These are phyloP conservation scores for Sporisorium exsertum DNA, from an alignment of 1,284 basidiomycete species.

Conservation along the genomic window DNA sequence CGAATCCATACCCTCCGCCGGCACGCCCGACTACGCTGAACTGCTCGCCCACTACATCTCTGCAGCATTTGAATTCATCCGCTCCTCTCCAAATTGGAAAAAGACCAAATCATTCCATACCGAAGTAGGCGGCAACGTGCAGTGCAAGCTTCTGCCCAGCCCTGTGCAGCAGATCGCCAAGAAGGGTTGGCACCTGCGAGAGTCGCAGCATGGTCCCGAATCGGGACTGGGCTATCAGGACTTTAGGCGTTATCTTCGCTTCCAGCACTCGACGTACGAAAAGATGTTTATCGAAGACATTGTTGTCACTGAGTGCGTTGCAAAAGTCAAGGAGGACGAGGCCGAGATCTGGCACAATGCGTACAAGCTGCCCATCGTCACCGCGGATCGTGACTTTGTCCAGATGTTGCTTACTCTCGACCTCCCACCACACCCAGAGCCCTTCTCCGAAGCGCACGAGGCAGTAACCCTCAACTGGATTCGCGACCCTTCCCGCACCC, in stretches of 20 bases:
- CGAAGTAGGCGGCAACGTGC: slow-evolving; percentile 31
- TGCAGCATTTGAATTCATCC: slow-evolving; percentile 36
- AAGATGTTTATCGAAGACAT: slow-evolving; percentile 57
- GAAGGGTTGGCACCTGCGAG: slow-evolving; percentile 59
- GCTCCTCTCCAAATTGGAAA: slow-evolving; percentile 32
- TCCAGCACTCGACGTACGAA: slow-evolving; percentile 56
- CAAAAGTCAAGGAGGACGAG: slow-evolving; percentile 38
- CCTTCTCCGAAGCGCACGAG: slow-evolving; percentile 59
- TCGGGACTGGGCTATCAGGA: slow-evolving; percentile 47
- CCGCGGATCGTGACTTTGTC: slow-evolving; percentile 62
- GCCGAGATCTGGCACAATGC: slow-evolving; percentile 58
- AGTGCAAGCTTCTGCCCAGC: slow-evolving; percentile 36
- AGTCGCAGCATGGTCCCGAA: slow-evolving; percentile 39
- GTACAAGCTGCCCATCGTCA: slow-evolving; percentile 57
- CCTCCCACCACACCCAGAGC: slow-evolving; percentile 50
- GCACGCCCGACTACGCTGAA: slow-evolving; percentile 40
- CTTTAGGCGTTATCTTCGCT: slow-evolving; percentile 50
- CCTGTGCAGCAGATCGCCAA: slow-evolving; percentile 29
- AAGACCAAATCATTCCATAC: slow-evolving; percentile 39
- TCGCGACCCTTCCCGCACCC: slow-evolving; percentile 17
- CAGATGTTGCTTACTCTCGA: slow-evolving; percentile 61
- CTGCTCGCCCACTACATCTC: slow-evolving; percentile 39
- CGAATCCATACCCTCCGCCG: slow-evolving; percentile 36
- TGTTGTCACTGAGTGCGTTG: slow-evolving; percentile 34
- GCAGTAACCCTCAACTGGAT: slow-evolving; percentile 25